Percentiles rank a stretch among this genome's conserved stretches.
phyloP scores from a whole-genome alignment of 2,329 filamentous ascomycete species.

The Diaporthe vaccinii region DNA sequence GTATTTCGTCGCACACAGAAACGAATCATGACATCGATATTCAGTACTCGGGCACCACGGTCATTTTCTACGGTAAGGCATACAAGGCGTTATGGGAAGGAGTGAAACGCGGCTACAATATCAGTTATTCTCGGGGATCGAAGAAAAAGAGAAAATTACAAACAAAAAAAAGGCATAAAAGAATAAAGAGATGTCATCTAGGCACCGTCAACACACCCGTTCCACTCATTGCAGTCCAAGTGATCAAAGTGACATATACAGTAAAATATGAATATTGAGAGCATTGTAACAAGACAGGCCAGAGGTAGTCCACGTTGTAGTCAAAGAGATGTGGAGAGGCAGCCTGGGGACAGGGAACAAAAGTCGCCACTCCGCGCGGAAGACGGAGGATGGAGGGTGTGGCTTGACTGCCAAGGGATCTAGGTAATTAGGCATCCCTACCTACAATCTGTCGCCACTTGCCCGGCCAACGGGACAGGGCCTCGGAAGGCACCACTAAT shows the following conservation, averaged over 20 bases:
- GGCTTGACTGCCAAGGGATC: conserved; percentile 16
- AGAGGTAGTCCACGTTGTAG: not conserved
- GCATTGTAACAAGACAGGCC: not conserved
- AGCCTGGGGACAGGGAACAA: not conserved
- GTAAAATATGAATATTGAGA: not conserved
- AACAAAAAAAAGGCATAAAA: conserved; percentile 35
- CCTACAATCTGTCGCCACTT: conserved; percentile 9
- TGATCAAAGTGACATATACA: not conserved
- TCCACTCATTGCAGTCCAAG: not conserved
- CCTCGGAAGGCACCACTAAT: conserved; percentile 28
- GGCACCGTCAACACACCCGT: conserved; percentile 13
- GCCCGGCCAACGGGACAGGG: conserved; percentile 25
- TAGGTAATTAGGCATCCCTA: not conserved
- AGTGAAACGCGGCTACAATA: not conserved
- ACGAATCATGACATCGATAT: conserved; percentile 1
- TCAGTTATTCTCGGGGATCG: not conserved
- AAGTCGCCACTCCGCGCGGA: conserved; percentile 6
- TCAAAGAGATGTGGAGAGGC: conserved; percentile 1
- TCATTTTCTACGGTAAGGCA: conserved; percentile 4
- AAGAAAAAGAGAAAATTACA: conserved; percentile 17
- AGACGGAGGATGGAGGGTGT: not conserved
- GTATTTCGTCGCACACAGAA: conserved; percentile 2
- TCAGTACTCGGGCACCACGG: not conserved
- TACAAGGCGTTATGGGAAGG: not conserved
- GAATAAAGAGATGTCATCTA: conserved; percentile 25